Conservation (phyloP, 345 rosid genomes). For the Cardamine chenopodiifolia region DNA sequence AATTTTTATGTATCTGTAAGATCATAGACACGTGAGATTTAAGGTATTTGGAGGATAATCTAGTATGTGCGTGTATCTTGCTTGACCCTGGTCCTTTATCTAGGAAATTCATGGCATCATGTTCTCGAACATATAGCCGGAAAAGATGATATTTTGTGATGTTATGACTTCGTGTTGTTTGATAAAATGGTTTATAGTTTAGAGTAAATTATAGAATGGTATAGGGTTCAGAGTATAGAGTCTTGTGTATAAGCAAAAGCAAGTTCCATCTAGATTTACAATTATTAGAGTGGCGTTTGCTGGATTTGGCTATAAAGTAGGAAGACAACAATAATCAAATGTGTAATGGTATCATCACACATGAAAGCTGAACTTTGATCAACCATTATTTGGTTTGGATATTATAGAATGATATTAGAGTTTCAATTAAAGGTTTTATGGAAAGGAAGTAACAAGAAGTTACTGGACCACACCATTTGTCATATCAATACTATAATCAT, state of each 20-base stretch:
- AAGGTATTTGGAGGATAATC: not conserved
- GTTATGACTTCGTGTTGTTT: not conserved
- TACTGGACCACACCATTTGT: not conserved
- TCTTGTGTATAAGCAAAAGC: not conserved
- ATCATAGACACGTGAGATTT: not conserved
- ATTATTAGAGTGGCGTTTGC: not conserved
- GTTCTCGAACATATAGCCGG: too few relatives aligned
- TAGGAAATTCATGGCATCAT: not conserved
- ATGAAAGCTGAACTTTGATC: not conserved
- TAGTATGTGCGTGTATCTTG: not conserved
- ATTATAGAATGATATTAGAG: not conserved
- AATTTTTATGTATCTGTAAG: not conserved
- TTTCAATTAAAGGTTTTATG: not conserved
- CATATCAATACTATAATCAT: not conserved
- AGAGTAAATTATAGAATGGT: not conserved
- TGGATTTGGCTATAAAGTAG: not conserved
- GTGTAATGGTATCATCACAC: constrained; percentile 4
- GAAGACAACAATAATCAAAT: not conserved
- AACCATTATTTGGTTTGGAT: not conserved
- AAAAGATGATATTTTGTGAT: not conserved
- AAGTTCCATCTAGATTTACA: not conserved
- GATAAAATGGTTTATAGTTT: not conserved
- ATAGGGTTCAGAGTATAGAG: not conserved
- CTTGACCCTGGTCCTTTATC: not conserved
- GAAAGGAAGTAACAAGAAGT: not conserved